Evolutionary conservation across 352 stramenopile species (phyloP), one percentile per base, ranked within the genome.

Genomic region (Poterioochromonas sp.): DNA sequence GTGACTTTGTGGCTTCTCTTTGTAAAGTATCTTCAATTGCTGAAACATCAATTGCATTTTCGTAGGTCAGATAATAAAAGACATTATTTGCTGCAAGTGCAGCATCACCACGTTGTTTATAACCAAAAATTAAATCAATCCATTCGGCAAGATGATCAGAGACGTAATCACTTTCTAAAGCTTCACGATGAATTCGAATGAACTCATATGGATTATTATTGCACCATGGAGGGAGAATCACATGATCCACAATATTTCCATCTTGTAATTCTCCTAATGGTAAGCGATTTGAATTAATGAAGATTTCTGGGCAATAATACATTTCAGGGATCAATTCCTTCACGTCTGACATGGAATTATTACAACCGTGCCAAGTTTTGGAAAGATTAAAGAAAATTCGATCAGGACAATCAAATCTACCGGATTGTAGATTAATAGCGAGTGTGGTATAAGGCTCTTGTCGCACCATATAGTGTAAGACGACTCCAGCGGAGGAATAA

Each of bases 281-380:
- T 35, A 95, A 90, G 3, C 90, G 79, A 79, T 98, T 98, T 15
- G 88, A 85, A 82, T 99, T 99, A 54, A 93, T 82, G 43, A 99
- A 89, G 74, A 98, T 96, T 76, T 95, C 90, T 20, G 93, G 90
- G 20, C 8, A 70, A 34, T 82, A 89, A 80, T 96, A 99, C 69
- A 98, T 97, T 83, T 99, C 96, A 39, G 95, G 95, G 26, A 96
- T 96, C 18, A 99, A 85, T 80, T 99, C 96, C 83, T 99, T 98
- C 22, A 98, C 93, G 82, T 99, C 96, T 77, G 94, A 93, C 71
- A 95, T 95, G 44, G 80, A 86, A 35, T 80, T 90, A 39, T 63
- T 79, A 69, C 62, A 76, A 60, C 78, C 93, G 47, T 93, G 88
- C 89, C 91, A 98, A 35, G 89, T 89, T 54, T 86, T 84, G 0